Conservation (phyloP, 2,329 filamentous ascomycete genomes). For the Trichoderma atrobrunneum region DNA sequence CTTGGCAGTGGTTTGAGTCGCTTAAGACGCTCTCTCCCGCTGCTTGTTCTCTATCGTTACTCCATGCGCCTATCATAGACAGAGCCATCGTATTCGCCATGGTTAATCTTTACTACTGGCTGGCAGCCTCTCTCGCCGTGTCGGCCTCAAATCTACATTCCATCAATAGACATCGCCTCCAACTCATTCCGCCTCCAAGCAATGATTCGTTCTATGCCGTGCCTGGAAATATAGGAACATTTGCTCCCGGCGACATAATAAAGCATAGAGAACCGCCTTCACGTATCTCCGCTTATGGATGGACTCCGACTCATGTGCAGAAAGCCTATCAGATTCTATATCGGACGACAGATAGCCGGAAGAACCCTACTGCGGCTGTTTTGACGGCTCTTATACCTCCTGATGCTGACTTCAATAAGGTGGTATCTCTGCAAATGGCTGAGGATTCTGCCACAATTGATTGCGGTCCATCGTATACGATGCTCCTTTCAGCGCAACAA, state of each 20-base stretch:
- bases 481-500: slow-evolving; percentile 19
- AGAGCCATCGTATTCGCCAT: not conserved
- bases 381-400: slow-evolving; percentile 39
- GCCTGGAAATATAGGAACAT: not conserved
- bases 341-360: slow-evolving; percentile 37
- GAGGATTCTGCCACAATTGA: slow-evolving; percentile 41
- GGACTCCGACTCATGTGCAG: slow-evolving; percentile 23
- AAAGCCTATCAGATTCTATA: slow-evolving; percentile 37
- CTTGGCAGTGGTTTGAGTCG: not conserved
- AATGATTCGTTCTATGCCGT: slow-evolving; percentile 23
- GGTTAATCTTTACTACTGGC: not conserved
- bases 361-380: slow-evolving; percentile 36
- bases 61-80: not conserved
- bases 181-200: slow-evolving; percentile 9
- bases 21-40: not conserved
- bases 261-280: slow-evolving; percentile 17
- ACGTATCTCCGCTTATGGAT: slow-evolving; percentile 17
- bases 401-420: slow-evolving; percentile 27
- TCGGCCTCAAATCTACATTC: not conserved
- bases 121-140: not conserved
- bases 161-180: not conserved
- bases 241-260: slow-evolving; percentile 20
- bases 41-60: not conserved
- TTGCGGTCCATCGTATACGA: slow-evolving; percentile 27
- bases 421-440: slow-evolving; percentile 44